Conservation (phyloP, 1,284 basidiomycete species). For the Neotropicomus parvogracilis region DNA sequence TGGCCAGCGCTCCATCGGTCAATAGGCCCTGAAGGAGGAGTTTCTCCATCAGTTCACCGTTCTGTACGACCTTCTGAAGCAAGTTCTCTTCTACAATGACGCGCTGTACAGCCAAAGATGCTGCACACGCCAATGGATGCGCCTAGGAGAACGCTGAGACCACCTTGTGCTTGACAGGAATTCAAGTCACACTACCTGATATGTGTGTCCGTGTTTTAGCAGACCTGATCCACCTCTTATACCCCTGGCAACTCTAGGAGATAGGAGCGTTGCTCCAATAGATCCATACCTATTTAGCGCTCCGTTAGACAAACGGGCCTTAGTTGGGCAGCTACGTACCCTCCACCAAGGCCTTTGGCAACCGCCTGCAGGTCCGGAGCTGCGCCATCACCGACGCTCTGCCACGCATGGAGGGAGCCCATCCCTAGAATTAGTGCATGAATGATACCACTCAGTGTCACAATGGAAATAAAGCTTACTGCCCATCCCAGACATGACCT, state of each 20-base stretch:
- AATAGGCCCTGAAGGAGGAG: conserved; percentile 55
- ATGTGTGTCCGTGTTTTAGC: conserved; percentile 85
- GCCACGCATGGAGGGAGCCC: conserved; percentile 84
- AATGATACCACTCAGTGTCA: conserved; percentile 1
- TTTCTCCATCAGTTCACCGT: conserved; percentile 59
- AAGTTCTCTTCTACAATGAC: conserved; percentile 68
- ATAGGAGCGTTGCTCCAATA: conserved; percentile 79
- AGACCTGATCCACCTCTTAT: conserved; percentile 63
- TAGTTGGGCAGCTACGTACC: conserved; percentile 41
- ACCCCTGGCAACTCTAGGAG: conserved; percentile 65
- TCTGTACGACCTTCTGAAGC: conserved; percentile 58
- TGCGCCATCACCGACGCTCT: conserved; percentile 72
- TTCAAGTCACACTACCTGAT: conserved; percentile 54
- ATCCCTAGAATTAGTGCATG: conserved; percentile 48
- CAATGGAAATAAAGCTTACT: conserved; percentile 42
- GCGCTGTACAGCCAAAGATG: conserved; percentile 74
- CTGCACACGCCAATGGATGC: conserved; percentile 72
- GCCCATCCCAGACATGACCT: conserved; percentile 86
- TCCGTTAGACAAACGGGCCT: conserved; percentile 6
- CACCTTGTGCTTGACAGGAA: not conserved
- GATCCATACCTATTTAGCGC: conserved; percentile 59
- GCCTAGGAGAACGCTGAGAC: conserved; percentile 39
- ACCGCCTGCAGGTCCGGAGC: conserved; percentile 80
- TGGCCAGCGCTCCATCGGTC: conserved; percentile 51
- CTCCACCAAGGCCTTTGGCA: conserved; percentile 84